Evolutionary conservation across 768 basidiomycete genomes (phyloP).

Genomic region (Phlebiopsis flavidoalba): DNA sequence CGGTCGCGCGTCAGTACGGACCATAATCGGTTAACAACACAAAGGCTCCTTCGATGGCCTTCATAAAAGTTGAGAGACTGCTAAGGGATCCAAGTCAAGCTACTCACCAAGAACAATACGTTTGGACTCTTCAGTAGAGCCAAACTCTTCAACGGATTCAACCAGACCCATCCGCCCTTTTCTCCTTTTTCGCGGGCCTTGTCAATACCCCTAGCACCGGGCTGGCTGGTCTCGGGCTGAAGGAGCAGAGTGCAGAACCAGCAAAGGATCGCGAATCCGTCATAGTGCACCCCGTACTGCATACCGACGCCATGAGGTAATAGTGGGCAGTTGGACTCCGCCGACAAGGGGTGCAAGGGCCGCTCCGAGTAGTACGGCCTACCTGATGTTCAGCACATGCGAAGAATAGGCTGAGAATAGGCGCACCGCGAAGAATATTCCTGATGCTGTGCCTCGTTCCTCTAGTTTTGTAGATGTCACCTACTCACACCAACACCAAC

Average conservation of each 20-base stretch:
- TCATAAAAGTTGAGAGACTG: slow-evolving; percentile 18
- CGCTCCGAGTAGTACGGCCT: slow-evolving; percentile 54
- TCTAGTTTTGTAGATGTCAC: slow-evolving; percentile 65
- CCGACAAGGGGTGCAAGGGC: slow-evolving; percentile 57
- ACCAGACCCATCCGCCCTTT: slow-evolving; percentile 30
- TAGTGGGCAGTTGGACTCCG: slow-evolving; percentile 54
- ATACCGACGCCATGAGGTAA: slow-evolving; percentile 62
- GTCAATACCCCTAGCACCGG: slow-evolving; percentile 50
- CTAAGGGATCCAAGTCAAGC: too few species aligned
- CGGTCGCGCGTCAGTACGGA: slow-evolving; percentile 23
- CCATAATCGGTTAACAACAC: slow-evolving; percentile 24
- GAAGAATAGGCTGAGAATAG: neutral
- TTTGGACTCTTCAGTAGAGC: slow-evolving; percentile 55
- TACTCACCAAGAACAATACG: slow-evolving; percentile 46
- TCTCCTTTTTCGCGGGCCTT: slow-evolving; percentile 23
- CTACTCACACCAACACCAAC: slow-evolving; percentile 57
- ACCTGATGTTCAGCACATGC: neutral
- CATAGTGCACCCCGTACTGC: slow-evolving; percentile 46
- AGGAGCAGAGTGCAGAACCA: slow-evolving; percentile 36
- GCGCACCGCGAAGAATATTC: slow-evolving; percentile 48
- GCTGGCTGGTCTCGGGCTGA: slow-evolving; percentile 68
- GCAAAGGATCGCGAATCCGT: slow-evolving; percentile 31
- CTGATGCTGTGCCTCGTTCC: slow-evolving; percentile 56
- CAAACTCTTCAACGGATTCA: slow-evolving; percentile 58
- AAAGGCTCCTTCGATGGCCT: slow-evolving; percentile 37